These are phyloP conservation scores for Eucalyptus regnans DNA, from an alignment of 345 rosid genomes.

Conservation along the genomic window DNA sequence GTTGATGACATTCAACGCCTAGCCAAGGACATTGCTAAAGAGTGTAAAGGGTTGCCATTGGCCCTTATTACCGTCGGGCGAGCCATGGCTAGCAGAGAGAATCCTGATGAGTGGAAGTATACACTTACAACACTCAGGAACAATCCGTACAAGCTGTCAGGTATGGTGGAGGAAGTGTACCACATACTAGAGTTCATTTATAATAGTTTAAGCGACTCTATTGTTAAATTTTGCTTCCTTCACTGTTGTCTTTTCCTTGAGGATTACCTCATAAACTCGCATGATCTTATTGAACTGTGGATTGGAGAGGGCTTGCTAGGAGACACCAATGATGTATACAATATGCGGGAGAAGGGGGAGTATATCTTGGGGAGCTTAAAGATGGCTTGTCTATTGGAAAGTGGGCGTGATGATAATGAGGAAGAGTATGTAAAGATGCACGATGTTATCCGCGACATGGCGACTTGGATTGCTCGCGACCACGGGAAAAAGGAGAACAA, in stretches of 20 bases:
- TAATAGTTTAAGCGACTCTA: neutral
- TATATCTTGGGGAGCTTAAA: neutral
- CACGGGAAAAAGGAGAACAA: neutral
- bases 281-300: slow-evolving; percentile 2
- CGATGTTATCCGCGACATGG: slow-evolving; percentile 8
- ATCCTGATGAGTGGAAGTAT: neutral
- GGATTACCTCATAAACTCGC: neutral
- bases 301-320: slow-evolving; percentile 10
- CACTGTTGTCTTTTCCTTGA: slow-evolving; percentile 6
- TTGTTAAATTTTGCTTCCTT: neutral
- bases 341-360: neutral
- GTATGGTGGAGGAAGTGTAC: neutral
- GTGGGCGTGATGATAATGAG: neutral
- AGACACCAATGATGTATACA: neutral
- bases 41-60: neutral
- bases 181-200: slow-evolving; percentile 6
- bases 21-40: too few species aligned
- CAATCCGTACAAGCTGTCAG: neutral
- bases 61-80: slow-evolving; percentile 1
- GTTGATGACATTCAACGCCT: too few species aligned
- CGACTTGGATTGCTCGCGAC: neutral
- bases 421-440: slow-evolving; percentile 1
- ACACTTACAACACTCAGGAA: neutral
- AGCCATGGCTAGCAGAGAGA: neutral
- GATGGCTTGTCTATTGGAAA: slow-evolving; percentile 5